Base-by-base conservation (phyloP, 148 eudicot species). In the Amaranthus palmeri region DNA sequence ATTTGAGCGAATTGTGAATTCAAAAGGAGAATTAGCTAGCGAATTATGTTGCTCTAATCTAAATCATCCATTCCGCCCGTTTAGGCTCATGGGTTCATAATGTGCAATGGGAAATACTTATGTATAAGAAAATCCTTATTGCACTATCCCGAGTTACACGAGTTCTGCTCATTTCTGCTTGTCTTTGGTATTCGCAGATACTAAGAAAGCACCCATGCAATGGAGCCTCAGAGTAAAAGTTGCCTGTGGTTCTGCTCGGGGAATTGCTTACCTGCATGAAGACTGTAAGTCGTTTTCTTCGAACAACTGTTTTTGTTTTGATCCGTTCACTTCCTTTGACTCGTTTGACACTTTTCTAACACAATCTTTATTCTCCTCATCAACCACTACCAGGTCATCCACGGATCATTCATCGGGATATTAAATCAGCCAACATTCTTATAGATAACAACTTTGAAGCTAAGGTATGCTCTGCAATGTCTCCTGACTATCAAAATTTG, bases 221-320 rank as follows among this genome's bases (percentile, higher is more conserved):
- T 92, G 97, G 97, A 75, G 81, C 61, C 85, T 83, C 67, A 83
- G 96, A 71, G 86, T 88, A 42, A 92, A 80, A 82, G 89, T 86
- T 79, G 90, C 93, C 68, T 88, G 87, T 80, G 96, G 96, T 81
- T 86, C 96, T 74, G 96, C 92, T 73, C 88, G 87, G 68, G 96
- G 96, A 78, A 67, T 90, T 25, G 87, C 96, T 68, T 90, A 90
- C 84, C 86, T 90, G 67, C 96, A 90, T 58, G 96, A 90, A 90
- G 92, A 85, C 63, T 90, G 96, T 90, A 85, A 81, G 69, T 70
- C 12, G 49, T 8, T 8, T 74, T n/a, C 50, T 43, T 52, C 49
- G 46, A 6, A 6, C 54, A 13, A 72, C 66, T 52, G 49, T 18
- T 15, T 70, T 50, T 49, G 71, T 7, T 61, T 52, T 56, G 40